phyloP scores from a whole-genome alignment of 805 yeast species.

The Wickerhamiella musiphila region DNA sequence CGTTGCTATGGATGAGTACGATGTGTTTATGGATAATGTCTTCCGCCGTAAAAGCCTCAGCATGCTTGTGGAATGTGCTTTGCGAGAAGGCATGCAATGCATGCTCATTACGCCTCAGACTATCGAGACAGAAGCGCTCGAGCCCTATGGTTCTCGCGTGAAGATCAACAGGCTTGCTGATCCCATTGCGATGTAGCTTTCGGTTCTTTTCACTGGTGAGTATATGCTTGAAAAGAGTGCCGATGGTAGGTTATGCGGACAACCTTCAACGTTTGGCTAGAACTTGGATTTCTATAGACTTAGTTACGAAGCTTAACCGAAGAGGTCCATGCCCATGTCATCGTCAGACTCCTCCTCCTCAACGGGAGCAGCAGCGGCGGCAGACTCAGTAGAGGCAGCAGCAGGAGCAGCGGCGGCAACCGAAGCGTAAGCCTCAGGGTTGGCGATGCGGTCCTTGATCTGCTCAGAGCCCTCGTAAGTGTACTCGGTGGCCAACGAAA shows the following conservation, averaged over 20 bases:
- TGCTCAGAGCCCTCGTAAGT: constrained; percentile 98
- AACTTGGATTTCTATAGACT: not conserved
- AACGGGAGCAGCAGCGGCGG: constrained; percentile 54
- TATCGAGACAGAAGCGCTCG: constrained; percentile 42
- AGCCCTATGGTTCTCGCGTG: constrained; percentile 37
- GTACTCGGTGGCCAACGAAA: constrained; percentile 97
- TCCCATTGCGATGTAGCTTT: no score
- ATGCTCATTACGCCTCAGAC: constrained; percentile 91
- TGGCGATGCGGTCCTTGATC: constrained; percentile 97
- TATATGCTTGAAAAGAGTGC: not conserved
- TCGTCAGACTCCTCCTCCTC: constrained; percentile 48
- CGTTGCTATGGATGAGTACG: constrained; percentile 86
- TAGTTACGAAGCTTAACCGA: no score
- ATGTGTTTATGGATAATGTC: constrained; percentile 92
- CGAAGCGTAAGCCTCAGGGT: constrained; percentile 99
- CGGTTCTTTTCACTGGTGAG: no score
- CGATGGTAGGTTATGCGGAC: no score
- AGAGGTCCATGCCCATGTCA: constrained; percentile 81
- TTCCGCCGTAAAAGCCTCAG: constrained; percentile 67
- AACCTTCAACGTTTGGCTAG: no score
- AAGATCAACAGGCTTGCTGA: constrained; percentile 20
- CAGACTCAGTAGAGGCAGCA: constrained; percentile 38
- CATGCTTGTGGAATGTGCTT: constrained; percentile 51
- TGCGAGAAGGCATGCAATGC: constrained; percentile 58
- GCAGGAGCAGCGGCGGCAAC: constrained; percentile 96